Evolutionary conservation across 345 rosid species (phyloP), one percentile per base, ranked within the genome.

Genomic region (Populus euphratica): DNA sequence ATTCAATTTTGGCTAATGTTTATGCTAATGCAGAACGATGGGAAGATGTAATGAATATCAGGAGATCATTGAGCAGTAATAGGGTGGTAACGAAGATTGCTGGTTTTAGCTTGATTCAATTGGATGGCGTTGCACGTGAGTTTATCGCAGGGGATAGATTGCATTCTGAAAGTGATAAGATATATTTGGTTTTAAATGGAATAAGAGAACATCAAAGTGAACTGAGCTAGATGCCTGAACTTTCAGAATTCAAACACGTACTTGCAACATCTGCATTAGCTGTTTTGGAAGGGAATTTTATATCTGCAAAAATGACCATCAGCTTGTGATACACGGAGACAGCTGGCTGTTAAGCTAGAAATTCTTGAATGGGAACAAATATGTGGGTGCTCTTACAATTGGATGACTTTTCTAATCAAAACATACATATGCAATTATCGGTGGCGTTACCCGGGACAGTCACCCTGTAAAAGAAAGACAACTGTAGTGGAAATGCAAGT

Each of bases 21-120:
- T 91, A 93, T 82, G 92, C 91, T 25, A 83, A 78, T 79, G 83
- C 86, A 39, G 88, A 82, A 69, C 84, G 93, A 68, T 93, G 97
- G 92, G 91, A 89, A 35, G 97, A 93, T 81, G 91, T 87, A 23
- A 80, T 86, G 68, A 88, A 75, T 79, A 80, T 89, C 69, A 89
- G 97, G 69, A 84, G 77, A 76, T 79, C 78, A 13, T 59, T 89
- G 85, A 88, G 90, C 50, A 70, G 74, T 7, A 80, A 68, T 73
- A 73, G 82, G 59, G 74, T 71, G 18, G 88, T 91, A 36, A 91
- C 79, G 81, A 93, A 85, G 87, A 87, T 72, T 61, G 77, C 85
- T 62, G 96, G 89, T 1, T 82, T 73, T 74, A 91, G 96, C 81
- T 72, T 66, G 85, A 84, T 93, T 80, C 78, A 86, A 50, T 70